Conservation (phyloP, 306 rosid species). For the cucumber (Cucumis sativus) region DNA sequence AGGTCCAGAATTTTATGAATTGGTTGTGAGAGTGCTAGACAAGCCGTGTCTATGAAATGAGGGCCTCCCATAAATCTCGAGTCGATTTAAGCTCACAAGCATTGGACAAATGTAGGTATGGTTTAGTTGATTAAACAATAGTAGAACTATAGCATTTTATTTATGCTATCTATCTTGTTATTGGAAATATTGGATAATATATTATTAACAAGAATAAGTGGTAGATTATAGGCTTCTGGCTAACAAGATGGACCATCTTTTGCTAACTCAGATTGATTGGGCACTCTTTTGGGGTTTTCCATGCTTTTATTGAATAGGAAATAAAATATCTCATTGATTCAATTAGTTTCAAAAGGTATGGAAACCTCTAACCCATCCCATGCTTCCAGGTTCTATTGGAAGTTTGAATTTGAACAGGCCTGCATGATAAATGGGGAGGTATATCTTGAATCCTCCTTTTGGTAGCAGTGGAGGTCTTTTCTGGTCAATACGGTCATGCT, state of each 20-base stretch:
- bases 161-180: not conserved
- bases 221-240: not conserved
- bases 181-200: not conserved
- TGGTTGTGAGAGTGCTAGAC: not conserved
- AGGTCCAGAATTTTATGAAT: not conserved
- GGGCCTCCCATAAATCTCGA: not conserved
- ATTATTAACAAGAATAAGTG: not conserved
- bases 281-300: not conserved
- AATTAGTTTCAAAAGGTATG: not conserved
- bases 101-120: not conserved
- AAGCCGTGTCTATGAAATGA: not conserved
- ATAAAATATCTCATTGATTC: not conserved
- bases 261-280: not conserved
- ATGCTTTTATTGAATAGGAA: not conserved
- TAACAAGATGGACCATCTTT: not conserved
- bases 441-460: not conserved
- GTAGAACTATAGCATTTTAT: not conserved
- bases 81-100: not conserved
- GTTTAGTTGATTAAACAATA: not conserved
- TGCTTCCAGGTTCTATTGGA: not conserved
- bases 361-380: not conserved
- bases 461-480: not conserved
- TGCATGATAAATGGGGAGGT: not conserved
- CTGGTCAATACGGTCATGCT: not conserved
- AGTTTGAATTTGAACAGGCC: not conserved